Evolutionary conservation across 306 rosid species (phyloP).

Genomic region (Cucurbita argyrosperma): DNA sequence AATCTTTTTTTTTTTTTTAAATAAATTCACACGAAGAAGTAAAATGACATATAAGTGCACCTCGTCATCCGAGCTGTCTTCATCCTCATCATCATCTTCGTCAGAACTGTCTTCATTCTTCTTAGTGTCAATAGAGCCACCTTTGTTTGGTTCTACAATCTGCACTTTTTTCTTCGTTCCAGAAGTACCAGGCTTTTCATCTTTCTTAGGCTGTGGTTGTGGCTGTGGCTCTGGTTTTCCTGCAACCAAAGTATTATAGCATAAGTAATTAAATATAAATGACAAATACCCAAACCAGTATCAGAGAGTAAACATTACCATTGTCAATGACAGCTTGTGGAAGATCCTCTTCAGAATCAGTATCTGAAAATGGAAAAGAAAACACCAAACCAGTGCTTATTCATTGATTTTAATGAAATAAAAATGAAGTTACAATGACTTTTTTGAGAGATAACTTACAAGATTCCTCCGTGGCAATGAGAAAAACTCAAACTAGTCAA

Average conservation of each 20-base stretch:
- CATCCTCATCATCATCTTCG: constrained; percentile 24
- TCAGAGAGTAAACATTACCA: constrained; percentile 18
- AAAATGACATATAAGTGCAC: not conserved
- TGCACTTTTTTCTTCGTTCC: constrained; percentile 20
- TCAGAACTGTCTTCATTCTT: constrained; percentile 21
- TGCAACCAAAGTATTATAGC: not conserved
- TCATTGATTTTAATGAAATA: not conserved
- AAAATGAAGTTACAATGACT: not conserved
- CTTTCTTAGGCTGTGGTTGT: constrained; percentile 5
- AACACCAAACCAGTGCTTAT: not conserved
- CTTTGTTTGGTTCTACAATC: constrained; percentile 18
- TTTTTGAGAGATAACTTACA: not conserved
- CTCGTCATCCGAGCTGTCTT: constrained; percentile 18
- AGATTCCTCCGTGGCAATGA: not conserved
- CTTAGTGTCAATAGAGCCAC: constrained; percentile 3
- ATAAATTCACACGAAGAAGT: not conserved
- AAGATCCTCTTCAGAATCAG: constrained; percentile 23
- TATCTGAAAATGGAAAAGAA: constrained; percentile 13
- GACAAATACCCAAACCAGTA: not conserved
- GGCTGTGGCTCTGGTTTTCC: constrained; percentile 10
- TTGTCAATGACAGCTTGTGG: constrained; percentile 10
- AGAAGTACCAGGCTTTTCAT: constrained; percentile 8
- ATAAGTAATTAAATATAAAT: not conserved
- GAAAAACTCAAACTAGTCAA: constrained; percentile 21
- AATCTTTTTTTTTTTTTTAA: not conserved